Conservation (phyloP, 2,329 filamentous ascomycete species). For the Exophiala sp. region DNA sequence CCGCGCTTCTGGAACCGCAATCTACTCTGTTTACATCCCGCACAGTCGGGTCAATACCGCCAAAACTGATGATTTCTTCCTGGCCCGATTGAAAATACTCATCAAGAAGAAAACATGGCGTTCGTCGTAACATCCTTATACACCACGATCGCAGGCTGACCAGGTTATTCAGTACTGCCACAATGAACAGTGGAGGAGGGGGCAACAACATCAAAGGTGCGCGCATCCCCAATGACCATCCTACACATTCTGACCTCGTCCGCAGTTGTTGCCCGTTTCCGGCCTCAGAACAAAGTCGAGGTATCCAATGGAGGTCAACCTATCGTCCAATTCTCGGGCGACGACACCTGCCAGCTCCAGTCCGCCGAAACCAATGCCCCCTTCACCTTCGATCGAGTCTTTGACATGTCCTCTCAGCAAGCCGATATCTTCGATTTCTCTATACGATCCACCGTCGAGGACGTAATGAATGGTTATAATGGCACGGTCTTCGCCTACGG, state of each 20-base stretch:
- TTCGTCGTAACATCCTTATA: slow-evolving; percentile 4
- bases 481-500: slow-evolving; percentile 98
- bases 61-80: slow-evolving; percentile 20
- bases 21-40: slow-evolving; percentile 14
- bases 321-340: slow-evolving; percentile 82
- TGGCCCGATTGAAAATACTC: slow-evolving; percentile 22
- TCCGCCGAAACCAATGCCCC: slow-evolving; percentile 76
- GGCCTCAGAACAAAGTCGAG: slow-evolving; percentile 94
- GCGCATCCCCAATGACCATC: slow-evolving; percentile 6
- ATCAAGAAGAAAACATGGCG: slow-evolving; percentile 17
- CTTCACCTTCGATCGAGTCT: slow-evolving; percentile 97
- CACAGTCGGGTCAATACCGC: slow-evolving; percentile 6
- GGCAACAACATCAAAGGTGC: slow-evolving; percentile 55
- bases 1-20: slow-evolving; percentile 1
- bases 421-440: slow-evolving; percentile 97
- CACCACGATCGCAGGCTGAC: slow-evolving; percentile 5
- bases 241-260: slow-evolving; percentile 27
- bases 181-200: slow-evolving; percentile 31
- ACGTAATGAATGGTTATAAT: slow-evolving; percentile 98
- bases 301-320: slow-evolving; percentile 84
- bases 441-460: slow-evolving; percentile 91
- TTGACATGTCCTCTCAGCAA: slow-evolving; percentile 88
- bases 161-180: slow-evolving; percentile 28
- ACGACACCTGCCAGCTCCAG: slow-evolving; percentile 75
- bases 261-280: slow-evolving; percentile 90